A percentile compares a stretch with the other conserved stretches of the same genome.
These are phyloP conservation scores for Hypomyces perniciosus DNA, from an alignment of 2,329 filamentous ascomycete species.

Conservation along the genomic window DNA sequence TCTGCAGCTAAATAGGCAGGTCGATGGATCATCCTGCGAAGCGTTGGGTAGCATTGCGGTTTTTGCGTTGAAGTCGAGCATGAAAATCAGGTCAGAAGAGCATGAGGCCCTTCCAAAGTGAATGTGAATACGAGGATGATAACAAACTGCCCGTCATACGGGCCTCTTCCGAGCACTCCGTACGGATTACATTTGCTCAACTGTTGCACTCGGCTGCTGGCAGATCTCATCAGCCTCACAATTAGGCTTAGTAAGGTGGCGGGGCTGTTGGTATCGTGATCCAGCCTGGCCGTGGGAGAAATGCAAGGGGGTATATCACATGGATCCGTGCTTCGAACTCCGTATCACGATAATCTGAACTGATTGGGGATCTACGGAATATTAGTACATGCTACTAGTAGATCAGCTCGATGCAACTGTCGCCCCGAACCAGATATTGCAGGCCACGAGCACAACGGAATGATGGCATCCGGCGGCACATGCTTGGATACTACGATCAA, in stretches of 20 bases:
- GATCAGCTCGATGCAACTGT: not conserved
- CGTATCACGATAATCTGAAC: conserved; percentile 1
- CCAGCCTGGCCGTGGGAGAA: not conserved
- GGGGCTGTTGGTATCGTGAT: not conserved
- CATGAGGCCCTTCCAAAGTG: too few relatives aligned
- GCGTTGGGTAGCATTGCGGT: not conserved
- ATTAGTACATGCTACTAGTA: too few relatives aligned
- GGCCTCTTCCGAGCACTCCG: too few relatives aligned
- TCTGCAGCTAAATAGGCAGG: not conserved
- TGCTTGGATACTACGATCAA: not conserved
- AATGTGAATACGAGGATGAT: too few relatives aligned
- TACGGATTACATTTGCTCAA: too few relatives aligned
- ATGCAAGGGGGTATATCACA: not conserved
- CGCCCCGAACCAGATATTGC: not conserved
- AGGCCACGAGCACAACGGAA: conserved; percentile 5
- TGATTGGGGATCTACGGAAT: not conserved
- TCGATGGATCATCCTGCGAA: not conserved
- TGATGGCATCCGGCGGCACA: conserved; percentile 1
- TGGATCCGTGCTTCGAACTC: not conserved
- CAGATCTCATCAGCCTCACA: too few relatives aligned
- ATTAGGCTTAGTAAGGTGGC: too few relatives aligned
- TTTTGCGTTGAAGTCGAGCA: too few relatives aligned
- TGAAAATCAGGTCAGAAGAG: too few relatives aligned
- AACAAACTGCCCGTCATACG: too few relatives aligned
- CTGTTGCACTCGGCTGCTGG: too few relatives aligned